A percentile compares a stretch with the other conserved stretches of the same genome.
phyloP scores from a whole-genome alignment of 441 rosid genomes.

The Biscutella auriculata region DNA sequence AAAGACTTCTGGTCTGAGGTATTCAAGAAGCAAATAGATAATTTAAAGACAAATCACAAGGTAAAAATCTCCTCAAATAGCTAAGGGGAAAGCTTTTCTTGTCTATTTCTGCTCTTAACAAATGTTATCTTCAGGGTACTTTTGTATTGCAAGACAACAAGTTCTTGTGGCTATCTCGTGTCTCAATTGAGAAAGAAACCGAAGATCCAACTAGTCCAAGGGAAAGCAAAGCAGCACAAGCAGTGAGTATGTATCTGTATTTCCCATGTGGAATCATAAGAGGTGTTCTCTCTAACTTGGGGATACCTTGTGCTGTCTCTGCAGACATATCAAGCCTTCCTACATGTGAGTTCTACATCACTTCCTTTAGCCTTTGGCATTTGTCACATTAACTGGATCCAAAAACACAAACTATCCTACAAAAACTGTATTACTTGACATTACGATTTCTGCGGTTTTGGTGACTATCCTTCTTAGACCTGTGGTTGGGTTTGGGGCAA shows the following conservation, averaged over 20 bases:
- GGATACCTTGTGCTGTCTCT: constrained; percentile 90
- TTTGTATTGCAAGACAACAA: constrained; percentile 92
- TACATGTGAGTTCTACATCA: constrained; percentile 88
- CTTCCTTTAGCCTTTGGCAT: too few species aligned
- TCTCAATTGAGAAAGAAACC: constrained; percentile 46
- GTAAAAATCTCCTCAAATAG: constrained; percentile 24
- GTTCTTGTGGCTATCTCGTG: constrained; percentile 79
- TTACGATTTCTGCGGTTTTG: too few species aligned
- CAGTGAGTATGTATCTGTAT: constrained; percentile 73
- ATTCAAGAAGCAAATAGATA: constrained; percentile 96
- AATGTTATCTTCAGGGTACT: constrained; percentile 64
- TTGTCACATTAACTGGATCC: too few species aligned
- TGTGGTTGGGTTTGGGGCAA: too few species aligned
- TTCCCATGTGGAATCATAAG: constrained; percentile 95
- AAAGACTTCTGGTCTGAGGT: constrained; percentile 97
- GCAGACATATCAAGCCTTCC: constrained; percentile 93
- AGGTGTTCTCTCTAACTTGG: constrained; percentile 94
- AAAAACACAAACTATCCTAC: too few species aligned
- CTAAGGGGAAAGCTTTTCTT: neutral
- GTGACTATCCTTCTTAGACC: too few species aligned
- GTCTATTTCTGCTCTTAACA: neutral
- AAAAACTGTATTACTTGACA: too few species aligned
- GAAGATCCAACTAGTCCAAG: constrained; percentile 40
- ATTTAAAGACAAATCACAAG: constrained; percentile 87
- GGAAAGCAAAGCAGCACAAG: constrained; percentile 60